A percentile compares a stretch with the other conserved stretches of the same genome.
Evolutionary conservation across 2,329 filamentous ascomycete genomes (phyloP).

Genomic region (Penicillium sclerotiorum): DNA sequence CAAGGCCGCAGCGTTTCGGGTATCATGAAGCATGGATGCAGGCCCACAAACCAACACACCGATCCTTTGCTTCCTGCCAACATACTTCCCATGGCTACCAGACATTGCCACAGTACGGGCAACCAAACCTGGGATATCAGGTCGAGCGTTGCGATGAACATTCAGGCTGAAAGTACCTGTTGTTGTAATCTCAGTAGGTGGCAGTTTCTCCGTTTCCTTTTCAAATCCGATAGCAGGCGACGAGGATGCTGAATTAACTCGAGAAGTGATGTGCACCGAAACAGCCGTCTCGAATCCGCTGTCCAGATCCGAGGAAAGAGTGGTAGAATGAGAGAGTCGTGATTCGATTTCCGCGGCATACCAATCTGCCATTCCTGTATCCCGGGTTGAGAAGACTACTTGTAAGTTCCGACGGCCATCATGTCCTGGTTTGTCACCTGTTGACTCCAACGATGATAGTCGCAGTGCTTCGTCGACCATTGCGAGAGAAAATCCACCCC

Average conservation of each 20-base stretch:
- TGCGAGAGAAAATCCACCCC: conserved; percentile 56
- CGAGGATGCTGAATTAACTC: conserved; percentile 8
- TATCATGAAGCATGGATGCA: conserved; percentile 51
- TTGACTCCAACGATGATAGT: conserved; percentile 6
- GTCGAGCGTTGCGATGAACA: conserved; percentile 31
- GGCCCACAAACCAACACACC: conserved; percentile 51
- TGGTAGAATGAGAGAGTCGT: conserved; percentile 22
- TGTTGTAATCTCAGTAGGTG: conserved; percentile 17
- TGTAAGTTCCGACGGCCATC: conserved; percentile 17
- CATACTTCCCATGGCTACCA: conserved; percentile 4
- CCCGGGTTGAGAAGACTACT: conserved; percentile 26
- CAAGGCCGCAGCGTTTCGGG: conserved; percentile 49
- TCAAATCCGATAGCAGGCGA: conserved; percentile 7
- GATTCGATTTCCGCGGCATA: conserved; percentile 25
- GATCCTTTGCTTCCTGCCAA: conserved; percentile 19
- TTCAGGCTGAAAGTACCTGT: conserved; percentile 24
- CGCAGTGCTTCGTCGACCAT: conserved; percentile 50
- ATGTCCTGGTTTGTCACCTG: conserved; percentile 5
- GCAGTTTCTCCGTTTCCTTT: conserved; percentile 11
- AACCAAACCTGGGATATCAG: conserved; percentile 36
- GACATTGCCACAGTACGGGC: conserved; percentile 19
- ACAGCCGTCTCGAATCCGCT: conserved; percentile 24
- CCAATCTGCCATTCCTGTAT: conserved; percentile 26
- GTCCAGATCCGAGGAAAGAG: conserved; percentile 9
- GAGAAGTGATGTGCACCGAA: conserved; percentile 26